Percentiles rank a stretch among this genome's conserved stretches.
These are phyloP conservation scores for Meyerozyma smithsonii DNA, from an alignment of 1,139 yeast genomes.

Conservation along the genomic window DNA sequence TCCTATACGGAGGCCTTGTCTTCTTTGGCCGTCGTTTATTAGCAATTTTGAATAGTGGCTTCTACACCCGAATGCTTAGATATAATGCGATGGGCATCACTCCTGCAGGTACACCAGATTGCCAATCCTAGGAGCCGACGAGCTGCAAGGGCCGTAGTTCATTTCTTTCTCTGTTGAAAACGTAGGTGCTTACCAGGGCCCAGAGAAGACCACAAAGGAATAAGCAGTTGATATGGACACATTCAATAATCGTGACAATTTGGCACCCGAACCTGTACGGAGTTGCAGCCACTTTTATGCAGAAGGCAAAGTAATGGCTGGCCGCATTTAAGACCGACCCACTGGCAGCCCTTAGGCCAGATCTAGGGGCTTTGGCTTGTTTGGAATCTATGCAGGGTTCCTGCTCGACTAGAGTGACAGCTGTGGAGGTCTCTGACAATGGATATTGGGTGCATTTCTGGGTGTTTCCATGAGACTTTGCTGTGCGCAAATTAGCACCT, in stretches of 20 bases:
- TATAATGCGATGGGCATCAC: not conserved
- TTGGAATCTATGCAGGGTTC: no score
- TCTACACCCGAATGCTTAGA: not conserved
- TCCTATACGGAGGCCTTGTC: slow-evolving; percentile 68
- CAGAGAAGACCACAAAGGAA: not conserved
- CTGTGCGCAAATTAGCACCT: no score
- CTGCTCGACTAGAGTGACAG: no score
- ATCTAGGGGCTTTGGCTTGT: no score
- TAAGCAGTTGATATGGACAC: not conserved
- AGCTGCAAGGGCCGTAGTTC: not conserved
- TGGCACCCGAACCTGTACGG: not conserved
- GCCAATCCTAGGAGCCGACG: not conserved
- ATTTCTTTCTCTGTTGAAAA: not conserved
- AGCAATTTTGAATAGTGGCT: slow-evolving; percentile 48
- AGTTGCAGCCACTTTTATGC: not conserved
- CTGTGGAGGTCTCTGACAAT: no score
- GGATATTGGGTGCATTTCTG: no score
- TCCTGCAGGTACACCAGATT: not conserved
- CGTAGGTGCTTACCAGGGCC: not conserved
- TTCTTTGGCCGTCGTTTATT: slow-evolving; percentile 85
- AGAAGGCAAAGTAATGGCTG: not conserved
- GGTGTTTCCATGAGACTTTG: no score
- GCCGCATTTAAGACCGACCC: no score
- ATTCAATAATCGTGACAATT: not conserved
- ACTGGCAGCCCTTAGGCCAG: no score